Evolutionary conservation across 768 basidiomycete species (phyloP).

Genomic region (Boletus reticulatus): DNA sequence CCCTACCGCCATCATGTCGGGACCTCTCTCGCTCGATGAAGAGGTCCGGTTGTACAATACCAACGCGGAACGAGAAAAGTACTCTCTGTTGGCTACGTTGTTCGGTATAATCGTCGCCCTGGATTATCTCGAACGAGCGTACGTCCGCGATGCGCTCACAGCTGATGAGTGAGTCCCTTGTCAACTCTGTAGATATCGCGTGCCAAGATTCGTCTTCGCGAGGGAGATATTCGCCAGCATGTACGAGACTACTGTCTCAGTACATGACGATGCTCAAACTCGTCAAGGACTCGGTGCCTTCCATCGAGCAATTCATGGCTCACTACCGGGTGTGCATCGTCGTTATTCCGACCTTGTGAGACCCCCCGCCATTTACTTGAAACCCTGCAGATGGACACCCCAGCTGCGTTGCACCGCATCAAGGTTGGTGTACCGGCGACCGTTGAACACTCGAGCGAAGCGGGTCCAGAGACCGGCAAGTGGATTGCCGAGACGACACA

Average conservation of each 20-base stretch:
- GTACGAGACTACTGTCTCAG: slow-evolving; percentile 89
- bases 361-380: not conserved
- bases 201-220: slow-evolving; percentile 8
- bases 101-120: slow-evolving; percentile 90
- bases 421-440: slow-evolving; percentile 95
- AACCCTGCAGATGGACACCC: slow-evolving; percentile 77
- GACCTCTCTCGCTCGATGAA: slow-evolving; percentile 71
- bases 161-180: slow-evolving; percentile 74
- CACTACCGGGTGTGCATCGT: slow-evolving; percentile 62
- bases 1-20: slow-evolving; percentile 28
- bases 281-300: slow-evolving; percentile 84
- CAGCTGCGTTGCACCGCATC: slow-evolving; percentile 87
- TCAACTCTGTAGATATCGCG: not conserved
- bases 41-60: slow-evolving; percentile 86
- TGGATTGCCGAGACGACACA: slow-evolving; percentile 98
- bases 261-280: slow-evolving; percentile 97
- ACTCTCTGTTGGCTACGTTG: slow-evolving; percentile 83
- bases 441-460: slow-evolving; percentile 91
- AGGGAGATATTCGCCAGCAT: slow-evolving; percentile 94
- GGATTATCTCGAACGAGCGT: slow-evolving; percentile 94
- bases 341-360: not conserved
- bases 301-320: slow-evolving; percentile 88
- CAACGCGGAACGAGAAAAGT: slow-evolving; percentile 87
- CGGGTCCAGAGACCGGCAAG: slow-evolving; percentile 90
- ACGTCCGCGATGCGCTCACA: slow-evolving; percentile 89